Evolutionary conservation across 164 flowering plant genomes (phyloP).

Genomic region (Stephania yunnanensis): DNA sequence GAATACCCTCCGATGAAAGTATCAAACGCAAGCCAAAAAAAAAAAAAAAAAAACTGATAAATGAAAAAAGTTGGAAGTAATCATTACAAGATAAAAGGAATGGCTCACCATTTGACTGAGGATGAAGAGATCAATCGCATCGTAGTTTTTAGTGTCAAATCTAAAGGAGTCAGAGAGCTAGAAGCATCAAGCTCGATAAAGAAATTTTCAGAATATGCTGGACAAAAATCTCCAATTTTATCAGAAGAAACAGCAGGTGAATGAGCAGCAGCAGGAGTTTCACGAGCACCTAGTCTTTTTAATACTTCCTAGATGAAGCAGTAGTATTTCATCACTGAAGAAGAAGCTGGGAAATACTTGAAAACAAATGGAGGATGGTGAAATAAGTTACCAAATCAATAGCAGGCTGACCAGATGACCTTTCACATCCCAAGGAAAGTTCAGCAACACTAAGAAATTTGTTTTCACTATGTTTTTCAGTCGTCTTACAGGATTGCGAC

Average conservation of each 20-base stretch:
- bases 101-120: slow-evolving; percentile 68
- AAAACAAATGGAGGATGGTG: neutral
- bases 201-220: slow-evolving; percentile 22
- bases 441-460: slow-evolving; percentile 65
- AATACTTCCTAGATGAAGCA: slow-evolving; percentile 49
- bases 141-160: slow-evolving; percentile 71
- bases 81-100: neutral
- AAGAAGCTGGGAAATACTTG: neutral
- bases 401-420: slow-evolving; percentile 23
- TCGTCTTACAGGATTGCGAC: slow-evolving; percentile 23
- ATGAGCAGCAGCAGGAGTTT: slow-evolving; percentile 25
- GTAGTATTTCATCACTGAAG: neutral
- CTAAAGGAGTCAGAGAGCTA: slow-evolving; percentile 63
- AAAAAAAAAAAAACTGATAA: neutral
- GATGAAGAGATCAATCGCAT: slow-evolving; percentile 67
- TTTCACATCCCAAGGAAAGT: slow-evolving; percentile 49
- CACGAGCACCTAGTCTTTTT: slow-evolving; percentile 59
- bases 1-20: neutral
- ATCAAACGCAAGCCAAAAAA: neutral
- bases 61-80: neutral
- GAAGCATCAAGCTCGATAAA: slow-evolving; percentile 42
- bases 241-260: slow-evolving; percentile 30
- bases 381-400: slow-evolving; percentile 64
- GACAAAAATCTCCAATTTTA: slow-evolving; percentile 24
- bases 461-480: slow-evolving; percentile 43